Conservation (phyloP, 495 filamentous ascomycete species). For the Penicillium angulare region DNA sequence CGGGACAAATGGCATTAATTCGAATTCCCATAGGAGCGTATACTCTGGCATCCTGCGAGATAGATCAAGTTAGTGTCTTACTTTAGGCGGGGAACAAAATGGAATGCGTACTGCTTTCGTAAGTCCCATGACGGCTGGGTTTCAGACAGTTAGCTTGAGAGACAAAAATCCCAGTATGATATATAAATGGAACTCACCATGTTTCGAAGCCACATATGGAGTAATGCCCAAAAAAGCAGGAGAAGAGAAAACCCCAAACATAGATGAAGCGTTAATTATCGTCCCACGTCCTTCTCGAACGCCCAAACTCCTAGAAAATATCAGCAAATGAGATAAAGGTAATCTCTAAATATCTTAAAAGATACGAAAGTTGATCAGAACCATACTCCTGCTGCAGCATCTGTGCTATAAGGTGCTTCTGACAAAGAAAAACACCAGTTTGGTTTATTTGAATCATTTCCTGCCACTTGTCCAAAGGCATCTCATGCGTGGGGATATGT, state of each 20-base stretch:
- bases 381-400: not conserved
- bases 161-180: not conserved
- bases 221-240: not conserved
- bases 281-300: not conserved
- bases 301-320: not conserved
- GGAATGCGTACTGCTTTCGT: not conserved
- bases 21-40: not conserved
- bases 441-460: not conserved
- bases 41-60: not conserved
- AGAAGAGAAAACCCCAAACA: not conserved
- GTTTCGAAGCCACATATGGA: not conserved
- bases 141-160: not conserved
- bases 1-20: conserved; percentile 1
- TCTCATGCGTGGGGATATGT: not conserved
- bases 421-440: not conserved
- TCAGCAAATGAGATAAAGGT: not conserved
- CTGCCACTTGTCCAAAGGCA: not conserved
- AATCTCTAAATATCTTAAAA: too few relatives aligned
- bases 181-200: not conserved
- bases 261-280: not conserved
- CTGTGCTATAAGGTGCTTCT: not conserved
- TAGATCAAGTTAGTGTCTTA: not conserved
- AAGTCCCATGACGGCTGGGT: not conserved
- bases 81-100: too few relatives aligned
- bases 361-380: too few relatives aligned